These are phyloP conservation scores for Chrysoporthe deuterocubensis DNA, from an alignment of 2,329 filamentous ascomycete genomes.

Conservation along the genomic window DNA sequence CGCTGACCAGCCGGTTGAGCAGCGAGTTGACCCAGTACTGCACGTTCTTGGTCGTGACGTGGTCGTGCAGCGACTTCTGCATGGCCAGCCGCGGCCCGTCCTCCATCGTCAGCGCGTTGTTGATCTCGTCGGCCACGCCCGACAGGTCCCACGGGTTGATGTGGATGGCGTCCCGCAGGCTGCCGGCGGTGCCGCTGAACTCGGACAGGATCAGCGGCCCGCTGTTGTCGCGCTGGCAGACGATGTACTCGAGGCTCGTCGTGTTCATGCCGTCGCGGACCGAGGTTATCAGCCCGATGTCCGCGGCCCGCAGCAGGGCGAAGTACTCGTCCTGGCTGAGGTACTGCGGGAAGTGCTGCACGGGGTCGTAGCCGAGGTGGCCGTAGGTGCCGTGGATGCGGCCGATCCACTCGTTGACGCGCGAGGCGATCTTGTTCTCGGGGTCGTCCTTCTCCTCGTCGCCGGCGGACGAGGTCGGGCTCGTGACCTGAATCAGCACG, in stretches of 20 bases:
- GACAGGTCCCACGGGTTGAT: slow-evolving; percentile 96
- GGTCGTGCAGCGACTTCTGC: slow-evolving; percentile 76
- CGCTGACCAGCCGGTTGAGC: slow-evolving; percentile 76
- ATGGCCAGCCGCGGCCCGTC: slow-evolving; percentile 66
- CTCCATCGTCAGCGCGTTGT: slow-evolving; percentile 79
- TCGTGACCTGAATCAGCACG: slow-evolving; percentile 93
- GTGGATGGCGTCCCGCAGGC: slow-evolving; percentile 82
- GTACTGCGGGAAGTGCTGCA: slow-evolving; percentile 95
- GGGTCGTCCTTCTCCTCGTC: slow-evolving; percentile 78
- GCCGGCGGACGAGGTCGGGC: slow-evolving; percentile 71
- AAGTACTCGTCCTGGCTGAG: slow-evolving; percentile 90
- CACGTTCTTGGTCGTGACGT: slow-evolving; percentile 85
- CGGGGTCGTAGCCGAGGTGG: slow-evolving; percentile 84
- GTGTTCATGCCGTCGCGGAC: slow-evolving; percentile 98
- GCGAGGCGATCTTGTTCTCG: slow-evolving; percentile 81
- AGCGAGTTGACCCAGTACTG: slow-evolving; percentile 84
- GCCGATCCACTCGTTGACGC: slow-evolving; percentile 88
- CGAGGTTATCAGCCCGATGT: slow-evolving; percentile 93
- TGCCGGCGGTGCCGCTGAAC: slow-evolving; percentile 92
- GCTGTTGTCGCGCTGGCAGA: slow-evolving; percentile 85
- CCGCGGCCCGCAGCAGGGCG: slow-evolving; percentile 84
- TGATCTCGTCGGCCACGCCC: slow-evolving; percentile 82
- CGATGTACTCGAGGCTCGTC: slow-evolving; percentile 90
- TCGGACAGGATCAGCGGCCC: slow-evolving; percentile 93
- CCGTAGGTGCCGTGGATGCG: slow-evolving; percentile 92